Evolutionary conservation across 2,329 filamentous ascomycete genomes (phyloP), one percentile per base, ranked within the genome.

Genomic region (Clonostachys rosea): DNA sequence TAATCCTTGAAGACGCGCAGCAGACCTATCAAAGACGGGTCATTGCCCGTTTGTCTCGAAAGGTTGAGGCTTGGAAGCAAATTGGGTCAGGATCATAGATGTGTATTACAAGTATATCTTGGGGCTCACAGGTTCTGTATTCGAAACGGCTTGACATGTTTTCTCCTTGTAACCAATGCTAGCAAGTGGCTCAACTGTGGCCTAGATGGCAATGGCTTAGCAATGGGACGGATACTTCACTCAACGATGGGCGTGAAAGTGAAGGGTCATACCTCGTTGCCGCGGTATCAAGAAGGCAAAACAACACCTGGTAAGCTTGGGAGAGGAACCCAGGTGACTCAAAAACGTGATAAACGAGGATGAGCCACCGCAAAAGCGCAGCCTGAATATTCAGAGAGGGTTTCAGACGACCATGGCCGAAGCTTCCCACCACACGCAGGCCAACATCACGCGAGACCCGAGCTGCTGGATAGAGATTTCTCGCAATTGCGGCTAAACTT

Each of bases 1-100:
- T 92, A 95, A 61, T 92, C 89, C 61, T 94, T 94, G 70, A 86
- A 95, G n/a, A 92, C 82, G 47, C 86, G 80, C 44, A 95, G 70
- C 16, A 95, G 72, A 4, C 87, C 87, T 36, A 87, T 75, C 35
- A 95, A 70, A 45, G 83, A 78, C 43, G 85, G 86, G 47, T 95
- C 90, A 57, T 87, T 86, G 16, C 84, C 85, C 5, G 74, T 78
- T 57, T 82, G 78, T 40, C 81, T 68, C 4, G 79, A 78, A 34
- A 84, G 62, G 36, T 71, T 71, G 52, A 86, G 69, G 44, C 81
- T 85, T 40, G 10, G 9, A 30, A 8, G 24, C 24, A 13, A 24
- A 41, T 35, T 39, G 11, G 11, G 20, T 40, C 24, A 48, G 42
- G n/a, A 11, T 37, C 34, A 39, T 13, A 9, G 9, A 30, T 30